phyloP scores from a whole-genome alignment of 352 stramenopile genomes.

The Thraustotheca clavata region DNA sequence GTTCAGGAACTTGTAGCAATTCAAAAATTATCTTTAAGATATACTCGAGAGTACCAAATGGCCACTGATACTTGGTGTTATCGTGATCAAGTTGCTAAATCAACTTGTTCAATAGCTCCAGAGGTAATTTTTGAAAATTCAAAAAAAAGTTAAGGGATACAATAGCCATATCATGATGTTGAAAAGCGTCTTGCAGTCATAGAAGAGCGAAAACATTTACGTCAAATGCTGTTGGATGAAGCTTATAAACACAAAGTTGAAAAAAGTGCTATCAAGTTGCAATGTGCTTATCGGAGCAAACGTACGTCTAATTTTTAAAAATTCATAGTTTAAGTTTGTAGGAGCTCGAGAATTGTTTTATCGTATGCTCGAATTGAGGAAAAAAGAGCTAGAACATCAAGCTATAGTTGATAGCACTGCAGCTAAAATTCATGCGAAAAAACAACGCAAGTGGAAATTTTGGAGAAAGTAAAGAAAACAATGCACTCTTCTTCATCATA shows the following conservation, averaged over 20 bases:
- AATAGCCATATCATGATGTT: slow-evolving; percentile 23
- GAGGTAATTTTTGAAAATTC: slow-evolving; percentile 17
- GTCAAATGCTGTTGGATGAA: slow-evolving; percentile 25
- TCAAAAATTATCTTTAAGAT: slow-evolving; percentile 49
- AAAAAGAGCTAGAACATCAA: slow-evolving; percentile 47
- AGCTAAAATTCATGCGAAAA: slow-evolving; percentile 3
- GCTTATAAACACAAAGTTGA: slow-evolving; percentile 43
- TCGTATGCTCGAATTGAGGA: slow-evolving; percentile 43
- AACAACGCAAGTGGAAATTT: neutral
- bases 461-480: neutral
- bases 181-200: slow-evolving; percentile 34
- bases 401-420: slow-evolving; percentile 7
- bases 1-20: slow-evolving; percentile 42
- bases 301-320: slow-evolving; percentile 17
- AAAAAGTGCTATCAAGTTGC: slow-evolving; percentile 44
- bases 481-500: too few species aligned
- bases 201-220: slow-evolving; percentile 31
- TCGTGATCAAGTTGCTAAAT: slow-evolving; percentile 26
- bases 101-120: neutral
- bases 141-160: slow-evolving; percentile 49
- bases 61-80: slow-evolving; percentile 28
- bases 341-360: slow-evolving; percentile 42
- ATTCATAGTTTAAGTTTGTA: neutral
- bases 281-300: slow-evolving; percentile 70
- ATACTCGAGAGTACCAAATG: slow-evolving; percentile 39